Conservation (phyloP, 2,329 filamentous ascomycete genomes). For the Talaromyces sp. region DNA sequence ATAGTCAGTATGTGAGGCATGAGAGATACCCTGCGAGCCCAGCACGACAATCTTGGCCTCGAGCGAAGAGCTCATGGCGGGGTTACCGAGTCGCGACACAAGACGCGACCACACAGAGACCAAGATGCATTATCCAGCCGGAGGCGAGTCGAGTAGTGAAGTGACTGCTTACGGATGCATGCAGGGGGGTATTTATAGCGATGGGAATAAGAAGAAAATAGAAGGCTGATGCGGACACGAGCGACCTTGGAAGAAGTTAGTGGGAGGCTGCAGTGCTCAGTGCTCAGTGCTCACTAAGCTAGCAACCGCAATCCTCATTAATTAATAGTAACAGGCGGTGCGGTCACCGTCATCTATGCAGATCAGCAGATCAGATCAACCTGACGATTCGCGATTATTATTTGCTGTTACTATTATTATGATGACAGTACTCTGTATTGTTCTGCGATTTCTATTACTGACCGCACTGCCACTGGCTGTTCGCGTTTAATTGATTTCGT, state of each 20-base stretch:
- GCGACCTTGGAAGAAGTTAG: not conserved
- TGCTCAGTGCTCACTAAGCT: not conserved
- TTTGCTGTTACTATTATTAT: not conserved
- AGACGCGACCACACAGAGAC: slow-evolving; percentile 20
- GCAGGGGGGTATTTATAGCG: not conserved
- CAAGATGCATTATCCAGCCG: slow-evolving; percentile 19
- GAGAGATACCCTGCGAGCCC: slow-evolving; percentile 42
- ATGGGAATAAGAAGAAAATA: not conserved
- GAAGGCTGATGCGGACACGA: not conserved
- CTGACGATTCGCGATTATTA: not conserved
- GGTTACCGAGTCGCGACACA: slow-evolving; percentile 16
- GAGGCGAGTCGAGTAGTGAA: not conserved
- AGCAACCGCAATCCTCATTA: too few relatives aligned
- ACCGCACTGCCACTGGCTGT: too few relatives aligned
- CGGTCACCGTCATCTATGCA: not conserved
- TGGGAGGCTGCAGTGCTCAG: not conserved
- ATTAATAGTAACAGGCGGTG: not conserved
- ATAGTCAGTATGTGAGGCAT: not conserved
- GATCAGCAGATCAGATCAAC: not conserved
- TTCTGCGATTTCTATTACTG: too few relatives aligned
- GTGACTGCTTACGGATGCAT: not conserved
- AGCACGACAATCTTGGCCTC: slow-evolving; percentile 51
- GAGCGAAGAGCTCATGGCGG: slow-evolving; percentile 42
- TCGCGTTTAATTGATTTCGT: not conserved
- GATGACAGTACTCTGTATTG: not conserved